Base-by-base conservation (phyloP, 805 yeast species). In the Ogataea pini region DNA sequence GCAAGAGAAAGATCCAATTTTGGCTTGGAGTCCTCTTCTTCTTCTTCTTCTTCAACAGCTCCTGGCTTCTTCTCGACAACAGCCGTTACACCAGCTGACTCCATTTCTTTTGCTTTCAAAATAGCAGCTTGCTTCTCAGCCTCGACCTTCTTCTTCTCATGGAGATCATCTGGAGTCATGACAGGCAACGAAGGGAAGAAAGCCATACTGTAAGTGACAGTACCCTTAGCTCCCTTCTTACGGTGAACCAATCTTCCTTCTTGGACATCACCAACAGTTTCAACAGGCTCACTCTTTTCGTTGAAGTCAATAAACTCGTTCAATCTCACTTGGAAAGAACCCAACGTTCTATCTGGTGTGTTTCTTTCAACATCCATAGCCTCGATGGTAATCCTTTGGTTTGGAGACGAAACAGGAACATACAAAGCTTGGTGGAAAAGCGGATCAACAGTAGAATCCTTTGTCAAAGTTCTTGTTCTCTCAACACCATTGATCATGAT, bases 281-380 rank as follows among this genome's bases (percentile, higher is more conserved):
- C 86, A 47, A 79, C 67, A 54, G 82, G 83, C 41, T 72, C 67
- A 42, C 84, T 85, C 49, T 75, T 72, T 46, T 87, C 96, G 51
- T 85, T 72, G 62, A 79, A 83, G 52, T 79, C 77, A 62, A 92
- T 81, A 57, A 89, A 70, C 22, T 83, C 88, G 46, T 75, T 73
- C 52, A 88, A 72, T 58, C 81, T 79, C 17, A 94, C 69, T 59
- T 83, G 85, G 70, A 88, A 85, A 2, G 85, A 77, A 45, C 99
- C 99, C 42, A 94, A 77, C 4, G 95, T 80, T 60, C 97, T 82
- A 68, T 94, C 99, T 36, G 82, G 79, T n/a, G 85, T 79, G 46
- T 71, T 77, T 50, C 77, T 78, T 69, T 91, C 92, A 28, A 86
- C 86, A 69, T 94, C 98, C 96, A 94, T 87, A 6, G 83, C 95